Percentiles rank a stretch among this genome's conserved stretches.
Conservation (phyloP, 2,329 filamentous ascomycete genomes). For the Talaromyces sp. region DNA sequence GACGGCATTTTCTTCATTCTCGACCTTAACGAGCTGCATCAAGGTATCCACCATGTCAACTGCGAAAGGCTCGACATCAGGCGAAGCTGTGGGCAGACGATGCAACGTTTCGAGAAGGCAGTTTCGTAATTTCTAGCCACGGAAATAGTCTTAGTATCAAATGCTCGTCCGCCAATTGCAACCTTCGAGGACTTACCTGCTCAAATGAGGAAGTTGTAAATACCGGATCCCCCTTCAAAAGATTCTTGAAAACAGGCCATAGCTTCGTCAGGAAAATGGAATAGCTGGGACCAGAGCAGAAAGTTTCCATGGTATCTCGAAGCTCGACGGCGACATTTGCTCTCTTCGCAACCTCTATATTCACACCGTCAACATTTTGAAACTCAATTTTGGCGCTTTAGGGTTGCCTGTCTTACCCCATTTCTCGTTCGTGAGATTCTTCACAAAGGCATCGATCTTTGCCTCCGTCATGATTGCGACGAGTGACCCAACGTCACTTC, state of each 20-base stretch:
- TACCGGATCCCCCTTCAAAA: slow-evolving; percentile 78
- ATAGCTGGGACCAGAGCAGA: slow-evolving; percentile 78
- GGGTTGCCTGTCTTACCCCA: slow-evolving; percentile 37
- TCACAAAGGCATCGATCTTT: slow-evolving; percentile 49
- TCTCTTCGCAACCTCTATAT: slow-evolving; percentile 72
- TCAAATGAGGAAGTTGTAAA: slow-evolving; percentile 88
- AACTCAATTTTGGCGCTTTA: background rate
- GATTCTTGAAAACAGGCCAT: slow-evolving; percentile 82
- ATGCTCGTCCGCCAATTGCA: background rate
- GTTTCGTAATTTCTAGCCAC: slow-evolving; percentile 75
- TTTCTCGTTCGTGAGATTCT: slow-evolving; percentile 47
- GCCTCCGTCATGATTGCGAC: slow-evolving; percentile 38
- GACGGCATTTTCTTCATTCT: slow-evolving; percentile 99
- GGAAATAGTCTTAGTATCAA: background rate
- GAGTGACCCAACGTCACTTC: slow-evolving; percentile 13
- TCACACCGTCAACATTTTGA: background rate
- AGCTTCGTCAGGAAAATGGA: slow-evolving; percentile 76
- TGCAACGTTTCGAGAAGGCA: slow-evolving; percentile 93
- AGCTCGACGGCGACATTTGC: slow-evolving; percentile 78
- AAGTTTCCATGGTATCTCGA: slow-evolving; percentile 79
- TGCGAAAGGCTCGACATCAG: slow-evolving; percentile 85
- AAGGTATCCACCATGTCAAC: slow-evolving; percentile 84
- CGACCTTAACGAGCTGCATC: slow-evolving; percentile 79
- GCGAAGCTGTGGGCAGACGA: slow-evolving; percentile 69
- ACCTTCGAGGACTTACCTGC: slow-evolving; percentile 56